Base-by-base conservation (phyloP, 345 rosid genomes). In the Populus tremula region DNA sequence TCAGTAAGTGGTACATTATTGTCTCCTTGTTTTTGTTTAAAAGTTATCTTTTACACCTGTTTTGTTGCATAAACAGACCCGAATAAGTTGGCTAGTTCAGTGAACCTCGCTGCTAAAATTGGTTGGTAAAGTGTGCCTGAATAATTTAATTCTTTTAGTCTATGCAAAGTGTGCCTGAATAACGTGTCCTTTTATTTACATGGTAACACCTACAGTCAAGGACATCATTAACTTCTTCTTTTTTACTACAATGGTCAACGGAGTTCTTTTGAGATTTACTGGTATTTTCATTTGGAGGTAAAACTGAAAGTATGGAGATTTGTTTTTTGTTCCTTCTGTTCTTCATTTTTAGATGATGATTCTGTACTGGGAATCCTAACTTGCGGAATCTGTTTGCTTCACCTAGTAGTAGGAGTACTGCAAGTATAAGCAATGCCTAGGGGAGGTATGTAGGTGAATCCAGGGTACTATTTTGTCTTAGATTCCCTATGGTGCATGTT, bases 1-100 rank as follows among this genome's bases (percentile, higher is more conserved):
- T 76, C 88, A 88, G 97, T 93, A 83, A 88, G 97, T 85, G 25
- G 70, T 69, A 18, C 6, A 50, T 23, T 20, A n/a, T 47, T 47
- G 8, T 21, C n/a, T 25, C 31, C 23, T 21, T 69, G 50, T 2
- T 29, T 49, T 47, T n/a, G 25, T 29, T 4, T 75, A n/a, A 14
- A 3, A 29, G 3, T 23, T 31, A 41, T 61, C 29, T 6, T 3
- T 49, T 61, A 31, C 1, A 20, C 36, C 33, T 56, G 0, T 23
- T 59, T 59, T 23, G 27, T 3, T 23, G 64, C 64, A 59, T 23
- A n/a, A 59, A 59, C 64, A 10, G 29, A 23, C 11, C 29, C 3
- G 25, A 59, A 23, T 9, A 59, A 59, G 29, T 9, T 59, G 64
- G 61, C 9, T 21, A 21, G 23, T 54, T 2, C 61, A 59, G 29